Base-by-base conservation (phyloP, 2,329 filamentous ascomycete species). In the Mariannaea sp. region DNA sequence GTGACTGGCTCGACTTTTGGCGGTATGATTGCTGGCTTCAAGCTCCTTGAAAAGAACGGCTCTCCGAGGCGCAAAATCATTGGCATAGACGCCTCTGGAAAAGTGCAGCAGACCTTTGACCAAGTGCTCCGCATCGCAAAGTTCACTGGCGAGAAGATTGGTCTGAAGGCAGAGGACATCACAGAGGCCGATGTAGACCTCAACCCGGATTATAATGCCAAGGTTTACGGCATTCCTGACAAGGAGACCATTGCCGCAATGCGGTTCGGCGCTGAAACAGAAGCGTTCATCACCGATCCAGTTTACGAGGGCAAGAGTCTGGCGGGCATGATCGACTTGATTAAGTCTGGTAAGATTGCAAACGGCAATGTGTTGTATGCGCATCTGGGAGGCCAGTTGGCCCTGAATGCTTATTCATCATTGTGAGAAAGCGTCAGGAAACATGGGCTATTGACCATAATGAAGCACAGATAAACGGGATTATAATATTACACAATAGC, bases 301-400 rank as follows among this genome's bases (percentile, higher is more conserved):
- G 87, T 90, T 1, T 90, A 90, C 64, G 87, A 89, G 72, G 88
- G 88, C 1, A 90, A 90, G 80, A 88, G 83, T 61, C 72, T 90
- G 68, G 86, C 86, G 4, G 87, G 87, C 0, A 80, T 90, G 85
- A 82, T 89, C 60, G 85, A 86, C 66, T 72, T 89, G 74, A 82
- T 89, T 14, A 79, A 74, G 58, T 82, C 79, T 44, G 85, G 81
- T 0, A 82, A 86, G 68, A 84, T 90, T 53, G 70, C 71, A 3
- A 78, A 78, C 0, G 83, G 83, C n/a, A 88, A 87, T 63, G 82
- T 90, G 26, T 65, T 90, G 53, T 90, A 89, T 70, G 86, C 86
- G 1, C 87, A 90, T 71, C 68, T 89, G 19, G 87, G 87, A 9
- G 87, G 87, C 0, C 86, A 88, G 71, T 68, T 88, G 65, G 87